These are phyloP conservation scores for Candida incommunis DNA, from an alignment of 805 yeast genomes.

Conservation along the genomic window DNA sequence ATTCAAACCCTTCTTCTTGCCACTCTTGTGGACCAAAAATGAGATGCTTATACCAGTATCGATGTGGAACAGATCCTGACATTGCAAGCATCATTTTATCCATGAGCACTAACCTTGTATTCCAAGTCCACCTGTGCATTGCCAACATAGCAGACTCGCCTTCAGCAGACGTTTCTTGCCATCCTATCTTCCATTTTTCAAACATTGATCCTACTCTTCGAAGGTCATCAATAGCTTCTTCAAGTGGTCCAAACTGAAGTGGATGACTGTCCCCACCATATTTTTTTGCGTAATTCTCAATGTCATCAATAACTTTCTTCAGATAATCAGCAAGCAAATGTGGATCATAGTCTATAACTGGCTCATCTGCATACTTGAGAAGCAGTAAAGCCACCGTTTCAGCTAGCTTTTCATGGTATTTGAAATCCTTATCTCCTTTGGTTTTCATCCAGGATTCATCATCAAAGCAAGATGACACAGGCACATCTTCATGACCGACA, in stretches of 20 bases:
- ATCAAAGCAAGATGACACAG: slow-evolving; percentile 40
- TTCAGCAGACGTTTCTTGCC: slow-evolving; percentile 38
- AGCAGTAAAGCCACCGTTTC: slow-evolving; percentile 38
- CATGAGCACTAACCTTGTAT: slow-evolving; percentile 44
- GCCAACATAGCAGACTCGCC: slow-evolving; percentile 61
- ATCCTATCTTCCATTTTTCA: slow-evolving; percentile 42
- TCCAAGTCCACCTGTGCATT: slow-evolving; percentile 69
- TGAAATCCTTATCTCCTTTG: slow-evolving; percentile 42
- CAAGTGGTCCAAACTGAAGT: slow-evolving; percentile 20
- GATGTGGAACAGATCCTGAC: slow-evolving; percentile 29
- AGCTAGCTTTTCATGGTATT: slow-evolving; percentile 40
- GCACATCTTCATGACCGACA: slow-evolving; percentile 29
- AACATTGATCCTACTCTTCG: slow-evolving; percentile 32
- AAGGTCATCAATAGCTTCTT: slow-evolving; percentile 25
- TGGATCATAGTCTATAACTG: slow-evolving; percentile 60
- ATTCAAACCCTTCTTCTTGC: slow-evolving; percentile 1
- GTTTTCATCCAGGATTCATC: slow-evolving; percentile 40
- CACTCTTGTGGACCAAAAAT: slow-evolving; percentile 49
- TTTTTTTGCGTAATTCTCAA: slow-evolving; percentile 7
- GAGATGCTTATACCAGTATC: slow-evolving; percentile 55
- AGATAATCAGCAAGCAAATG: slow-evolving; percentile 34
- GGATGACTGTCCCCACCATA: slow-evolving; percentile 6
- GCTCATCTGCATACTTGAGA: slow-evolving; percentile 55
- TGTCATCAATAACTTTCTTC: slow-evolving; percentile 21
- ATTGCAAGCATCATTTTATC: slow-evolving; percentile 38